Base-by-base conservation (phyloP, 257 asterid genomes). In the Echium plantagineum region DNA sequence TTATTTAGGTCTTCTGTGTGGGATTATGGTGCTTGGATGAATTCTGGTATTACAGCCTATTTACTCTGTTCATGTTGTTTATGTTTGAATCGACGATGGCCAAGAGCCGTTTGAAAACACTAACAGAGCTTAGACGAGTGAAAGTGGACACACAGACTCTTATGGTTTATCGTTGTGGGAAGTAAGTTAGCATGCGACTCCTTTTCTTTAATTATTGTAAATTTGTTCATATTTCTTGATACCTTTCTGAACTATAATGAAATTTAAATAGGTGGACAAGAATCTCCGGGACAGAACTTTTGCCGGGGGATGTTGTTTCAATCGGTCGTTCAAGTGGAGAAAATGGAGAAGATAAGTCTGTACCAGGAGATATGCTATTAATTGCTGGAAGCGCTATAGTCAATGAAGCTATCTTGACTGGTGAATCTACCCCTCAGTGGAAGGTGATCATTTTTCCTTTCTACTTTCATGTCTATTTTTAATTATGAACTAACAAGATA, bases 11-110 rank as follows among this genome's bases (percentile, higher is more conserved):
- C 61, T 91, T 91, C 71, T 91, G 98, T 71, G 98, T 91, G 74
- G 94, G 96, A 63, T 75, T 91, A 21, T 93, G 98, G 97, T 93
- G 97, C 80, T 80, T 93, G 81, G 98, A 93, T 72, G 97, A 86
- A 66, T 93, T 69, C 67, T 93, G 98, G 98, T 89, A 93, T 73
- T 91, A 91, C 84, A 91, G 98, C 69, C 66, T 91, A 67, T 91
- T 91, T 80, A 89, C 98, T 51, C 74, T 93, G 47, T 89, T 93
- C 79, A 93, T 93, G 98, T 81, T 93, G 81, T 88, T 93, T 66
- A 84, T 93, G 98, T 93, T 89, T 66, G 98, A 93, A 81, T 93
- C 98, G 52, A 93, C 98, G 52, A 93, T 93, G 98, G 95, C 97
- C 3, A 89, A 93, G 71, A 88, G 97, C 75, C 98, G 97, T 53